Conservation (phyloP, 73 alveolate genomes). For the Paramecium biaurelia region DNA sequence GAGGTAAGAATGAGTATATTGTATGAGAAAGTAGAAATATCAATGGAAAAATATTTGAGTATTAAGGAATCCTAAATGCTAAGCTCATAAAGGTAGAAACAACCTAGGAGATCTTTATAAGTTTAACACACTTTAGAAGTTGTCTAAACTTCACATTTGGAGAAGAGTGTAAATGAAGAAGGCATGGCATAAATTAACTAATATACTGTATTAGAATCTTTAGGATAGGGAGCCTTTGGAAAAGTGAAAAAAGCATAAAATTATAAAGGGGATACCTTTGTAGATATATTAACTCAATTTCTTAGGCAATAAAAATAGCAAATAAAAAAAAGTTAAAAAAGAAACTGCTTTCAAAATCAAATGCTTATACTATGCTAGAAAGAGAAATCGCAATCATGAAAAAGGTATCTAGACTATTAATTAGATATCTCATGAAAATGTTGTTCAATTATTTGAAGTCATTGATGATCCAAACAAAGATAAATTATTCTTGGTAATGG, state of each 20-base stretch:
- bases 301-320: constrained; percentile 55
- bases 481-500: constrained; percentile 62
- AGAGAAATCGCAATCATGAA: constrained; percentile 66
- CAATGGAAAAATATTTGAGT: constrained; percentile 24
- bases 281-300: not conserved
- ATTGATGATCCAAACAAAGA: constrained; percentile 65
- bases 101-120: constrained; percentile 1
- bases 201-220: constrained; percentile 16
- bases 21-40: not conserved
- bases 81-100: not conserved
- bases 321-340: constrained; percentile 59
- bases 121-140: constrained; percentile 29
- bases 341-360: constrained; percentile 54
- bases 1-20: not conserved
- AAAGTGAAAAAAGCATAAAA: constrained; percentile 50
- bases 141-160: constrained; percentile 45
- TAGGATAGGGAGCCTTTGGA: constrained; percentile 65
- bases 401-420: not conserved
- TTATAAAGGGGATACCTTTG: not conserved
- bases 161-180: constrained; percentile 56
- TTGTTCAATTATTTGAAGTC: constrained; percentile 59
- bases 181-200: constrained; percentile 46
- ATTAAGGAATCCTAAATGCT: not conserved
- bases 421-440: constrained; percentile 46
- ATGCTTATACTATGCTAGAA: constrained; percentile 60